phyloP scores from a whole-genome alignment of 208 protist genomes.

The Leishmania lainsoni region DNA sequence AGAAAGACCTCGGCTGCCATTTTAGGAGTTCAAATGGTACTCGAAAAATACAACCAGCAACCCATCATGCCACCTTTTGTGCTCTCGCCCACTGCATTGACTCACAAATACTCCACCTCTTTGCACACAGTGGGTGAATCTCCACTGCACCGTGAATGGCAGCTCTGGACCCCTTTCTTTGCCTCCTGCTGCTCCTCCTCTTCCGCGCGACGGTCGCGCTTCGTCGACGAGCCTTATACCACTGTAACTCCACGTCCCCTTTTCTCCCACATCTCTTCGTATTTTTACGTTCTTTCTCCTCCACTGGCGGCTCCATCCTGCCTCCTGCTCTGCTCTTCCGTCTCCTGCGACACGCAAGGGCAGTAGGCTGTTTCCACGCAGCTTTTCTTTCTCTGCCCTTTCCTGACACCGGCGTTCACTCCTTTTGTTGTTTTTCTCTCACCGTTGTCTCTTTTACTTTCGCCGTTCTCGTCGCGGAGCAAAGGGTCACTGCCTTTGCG shows the following conservation, averaged over 20 bases:
- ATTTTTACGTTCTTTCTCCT: neutral
- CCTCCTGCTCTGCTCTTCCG: neutral
- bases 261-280: neutral
- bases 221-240: neutral
- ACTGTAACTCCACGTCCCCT: neutral
- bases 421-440: neutral
- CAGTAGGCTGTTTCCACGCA: neutral
- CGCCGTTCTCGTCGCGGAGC: neutral
- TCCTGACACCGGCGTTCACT: neutral
- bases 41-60: neutral
- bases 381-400: constrained; percentile 7
- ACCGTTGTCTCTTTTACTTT: neutral
- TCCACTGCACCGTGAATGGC: neutral
- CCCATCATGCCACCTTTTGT: neutral
- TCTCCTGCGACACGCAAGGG: neutral
- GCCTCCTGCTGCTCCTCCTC: neutral
- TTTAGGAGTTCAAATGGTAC: neutral
- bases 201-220: neutral
- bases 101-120: neutral
- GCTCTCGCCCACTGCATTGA: neutral
- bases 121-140: neutral
- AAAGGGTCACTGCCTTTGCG: neutral
- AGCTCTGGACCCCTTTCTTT: neutral
- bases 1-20: neutral
- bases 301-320: neutral